A percentile compares a stretch with the other conserved stretches of the same genome.
These are phyloP conservation scores for Linum trigynum DNA, from an alignment of 345 rosid genomes.

Conservation along the genomic window DNA sequence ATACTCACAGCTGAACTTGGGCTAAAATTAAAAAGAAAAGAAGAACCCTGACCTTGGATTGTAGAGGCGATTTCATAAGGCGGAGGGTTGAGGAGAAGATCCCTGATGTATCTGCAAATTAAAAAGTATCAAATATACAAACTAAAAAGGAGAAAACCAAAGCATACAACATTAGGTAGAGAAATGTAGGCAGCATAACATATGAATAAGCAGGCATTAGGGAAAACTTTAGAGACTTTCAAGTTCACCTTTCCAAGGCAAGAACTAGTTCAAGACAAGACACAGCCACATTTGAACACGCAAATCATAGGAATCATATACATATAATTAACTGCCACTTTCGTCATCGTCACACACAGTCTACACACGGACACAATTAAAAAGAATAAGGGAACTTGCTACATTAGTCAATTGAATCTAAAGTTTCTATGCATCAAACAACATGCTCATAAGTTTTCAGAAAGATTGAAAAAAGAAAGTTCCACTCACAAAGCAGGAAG, in stretches of 20 bases:
- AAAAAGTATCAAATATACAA: not conserved
- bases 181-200: not conserved
- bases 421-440: not conserved
- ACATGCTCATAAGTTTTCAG: slow-evolving; percentile 3
- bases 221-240: not conserved
- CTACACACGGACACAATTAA: too few relatives aligned
- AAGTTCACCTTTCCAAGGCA: too few relatives aligned
- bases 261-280: too few relatives aligned
- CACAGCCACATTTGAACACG: not conserved
- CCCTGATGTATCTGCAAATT: slow-evolving; percentile 62
- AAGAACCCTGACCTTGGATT: slow-evolving; percentile 53
- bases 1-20: slow-evolving; percentile 45
- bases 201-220: not conserved
- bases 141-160: not conserved
- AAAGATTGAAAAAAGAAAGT: slow-evolving; percentile 4
- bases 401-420: not conserved
- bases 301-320: not conserved
- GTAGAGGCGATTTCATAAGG: slow-evolving; percentile 73
- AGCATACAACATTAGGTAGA: not conserved
- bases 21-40: too few relatives aligned
- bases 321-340: not conserved
- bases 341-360: not conserved
- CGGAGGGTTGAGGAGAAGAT: slow-evolving; percentile 95
- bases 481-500: slow-evolving; percentile 62
- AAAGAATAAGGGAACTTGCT: not conserved